Evolutionary conservation across 2,329 filamentous ascomycete species (phyloP).

Genomic region (Davidsoniella eucalypti): DNA sequence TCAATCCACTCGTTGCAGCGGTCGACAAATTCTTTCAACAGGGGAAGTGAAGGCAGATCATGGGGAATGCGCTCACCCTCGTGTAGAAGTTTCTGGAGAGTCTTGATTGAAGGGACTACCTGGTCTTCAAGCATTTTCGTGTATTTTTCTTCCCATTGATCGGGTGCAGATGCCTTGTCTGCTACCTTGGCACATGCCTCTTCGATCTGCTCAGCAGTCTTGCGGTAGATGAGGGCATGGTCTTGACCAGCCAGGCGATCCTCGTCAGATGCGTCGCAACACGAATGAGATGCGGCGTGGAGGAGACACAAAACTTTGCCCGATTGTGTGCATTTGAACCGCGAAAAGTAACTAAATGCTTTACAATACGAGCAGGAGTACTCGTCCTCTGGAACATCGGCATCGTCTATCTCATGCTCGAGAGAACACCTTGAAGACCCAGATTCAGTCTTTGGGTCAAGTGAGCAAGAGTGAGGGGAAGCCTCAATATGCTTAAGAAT

Average conservation of each 20-base stretch:
- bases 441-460: constrained; percentile 21
- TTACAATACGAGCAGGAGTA: constrained; percentile 90
- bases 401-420: constrained; percentile 47
- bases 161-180: constrained; percentile 73
- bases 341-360: constrained; percentile 75
- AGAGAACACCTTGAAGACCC: constrained; percentile 35
- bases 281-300: constrained; percentile 66
- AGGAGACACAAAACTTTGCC: constrained; percentile 69
- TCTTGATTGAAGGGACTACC: constrained; percentile 69
- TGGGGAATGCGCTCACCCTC: constrained; percentile 96
- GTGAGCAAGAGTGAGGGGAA: constrained; percentile 36
- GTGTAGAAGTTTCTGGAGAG: constrained; percentile 64
- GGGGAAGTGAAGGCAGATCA: constrained; percentile 64
- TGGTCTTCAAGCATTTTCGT: constrained; percentile 72
- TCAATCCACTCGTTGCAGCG: constrained; percentile 97
- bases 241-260: constrained; percentile 52
- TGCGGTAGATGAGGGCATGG: constrained; percentile 64
- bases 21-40: constrained; percentile 79
- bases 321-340: constrained; percentile 69
- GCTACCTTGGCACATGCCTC: constrained; percentile 56
- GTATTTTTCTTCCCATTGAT: constrained; percentile 81
- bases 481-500: constrained; percentile 44
- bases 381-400: constrained; percentile 74
- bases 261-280: constrained; percentile 52
- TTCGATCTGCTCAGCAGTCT: constrained; percentile 53